These are phyloP conservation scores for Tarenaya hassleriana DNA, from an alignment of 345 rosid genomes.

Conservation along the genomic window DNA sequence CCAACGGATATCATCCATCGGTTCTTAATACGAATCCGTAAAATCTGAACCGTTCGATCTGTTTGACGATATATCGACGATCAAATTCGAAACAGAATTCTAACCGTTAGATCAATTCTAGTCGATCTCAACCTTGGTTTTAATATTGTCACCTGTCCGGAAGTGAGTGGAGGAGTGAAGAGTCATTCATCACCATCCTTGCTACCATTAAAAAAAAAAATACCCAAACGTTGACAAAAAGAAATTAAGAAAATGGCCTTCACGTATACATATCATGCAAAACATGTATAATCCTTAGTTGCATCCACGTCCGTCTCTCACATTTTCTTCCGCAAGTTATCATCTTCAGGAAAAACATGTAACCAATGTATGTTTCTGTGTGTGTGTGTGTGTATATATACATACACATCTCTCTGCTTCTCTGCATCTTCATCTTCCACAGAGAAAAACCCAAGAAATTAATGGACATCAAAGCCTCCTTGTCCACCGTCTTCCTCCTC, in stretches of 20 bases:
- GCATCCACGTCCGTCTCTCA: constrained; percentile 27
- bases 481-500: constrained; percentile 33
- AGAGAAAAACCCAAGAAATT: neutral
- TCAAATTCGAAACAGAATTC: too few species aligned
- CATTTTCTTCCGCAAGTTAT: neutral
- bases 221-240: too few species aligned
- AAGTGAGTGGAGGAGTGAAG: too few species aligned
- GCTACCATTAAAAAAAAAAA: too few species aligned
- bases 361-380: neutral
- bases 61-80: too few species aligned
- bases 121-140: too few species aligned
- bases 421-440: constrained; percentile 2
- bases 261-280: constrained; percentile 28
- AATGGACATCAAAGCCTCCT: constrained; percentile 20
- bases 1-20: too few species aligned
- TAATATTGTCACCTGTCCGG: too few species aligned
- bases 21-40: too few species aligned
- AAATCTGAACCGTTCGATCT: too few species aligned
- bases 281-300: constrained; percentile 16
- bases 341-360: neutral
- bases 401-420: neutral
- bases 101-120: too few species aligned
- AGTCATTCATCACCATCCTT: too few species aligned
- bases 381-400: constrained; percentile 13
- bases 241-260: constrained; percentile 21